Percentiles rank a stretch among this genome's conserved stretches.
Conservation (phyloP, 805 yeast species). For the Monosporozyma siamensis region DNA sequence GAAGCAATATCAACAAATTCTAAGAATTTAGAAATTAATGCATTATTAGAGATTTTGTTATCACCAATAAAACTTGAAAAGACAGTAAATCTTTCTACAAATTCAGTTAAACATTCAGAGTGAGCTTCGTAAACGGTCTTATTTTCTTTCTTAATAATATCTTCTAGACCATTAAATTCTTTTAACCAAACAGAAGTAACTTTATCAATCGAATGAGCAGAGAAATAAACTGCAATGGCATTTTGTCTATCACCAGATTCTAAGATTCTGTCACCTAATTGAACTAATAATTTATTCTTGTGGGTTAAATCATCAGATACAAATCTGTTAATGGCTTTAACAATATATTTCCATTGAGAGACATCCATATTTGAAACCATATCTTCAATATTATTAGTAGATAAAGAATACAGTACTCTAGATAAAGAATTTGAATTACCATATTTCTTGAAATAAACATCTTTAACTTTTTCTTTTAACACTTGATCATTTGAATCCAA, state of each 20-base stretch:
- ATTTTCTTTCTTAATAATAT: conserved; percentile 30
- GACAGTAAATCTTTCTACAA: conserved; percentile 75
- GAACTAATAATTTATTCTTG: conserved; percentile 47
- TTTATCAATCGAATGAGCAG: conserved; percentile 73
- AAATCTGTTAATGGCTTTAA: conserved; percentile 51
- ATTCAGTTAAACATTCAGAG: conserved; percentile 66
- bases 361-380: conserved; percentile 71
- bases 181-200: conserved; percentile 76
- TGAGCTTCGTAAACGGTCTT: conserved; percentile 73
- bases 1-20: conserved; percentile 79
- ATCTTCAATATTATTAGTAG: conserved; percentile 50
- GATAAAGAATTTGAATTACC: conserved; percentile 46
- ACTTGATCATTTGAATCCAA: conserved; percentile 49
- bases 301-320: conserved; percentile 39
- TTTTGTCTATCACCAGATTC: conserved; percentile 49
- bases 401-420: conserved; percentile 61
- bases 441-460: conserved; percentile 57
- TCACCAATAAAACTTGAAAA: conserved; percentile 30
- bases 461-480: conserved; percentile 57
- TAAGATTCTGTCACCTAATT: conserved; percentile 71
- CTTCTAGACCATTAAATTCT: conserved; percentile 49
- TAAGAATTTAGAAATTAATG: conserved; percentile 43
- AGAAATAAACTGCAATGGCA: conserved; percentile 70
- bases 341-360: conserved; percentile 73
- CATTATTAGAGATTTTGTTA: conserved; percentile 23